Base-by-base conservation (phyloP, 2,329 filamentous ascomycete genomes). In the Sarocladiaceae sp. region DNA sequence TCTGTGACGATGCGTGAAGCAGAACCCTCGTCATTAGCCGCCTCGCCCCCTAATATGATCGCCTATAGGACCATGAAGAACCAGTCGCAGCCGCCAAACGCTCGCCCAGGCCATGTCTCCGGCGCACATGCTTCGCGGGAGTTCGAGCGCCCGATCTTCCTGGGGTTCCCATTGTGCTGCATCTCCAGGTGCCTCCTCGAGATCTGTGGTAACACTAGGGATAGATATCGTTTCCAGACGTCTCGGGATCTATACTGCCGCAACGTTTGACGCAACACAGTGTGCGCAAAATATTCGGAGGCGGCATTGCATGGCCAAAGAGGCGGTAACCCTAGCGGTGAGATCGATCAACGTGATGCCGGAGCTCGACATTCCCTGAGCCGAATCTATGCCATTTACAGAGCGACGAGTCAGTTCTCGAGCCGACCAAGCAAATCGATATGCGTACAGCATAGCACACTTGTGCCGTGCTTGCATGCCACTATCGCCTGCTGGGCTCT, bases 61-160 rank as follows among this genome's bases (percentile, higher is more conserved):
- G 9, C 6, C 7, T 11, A 7, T 12, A 39, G 11, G 34, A 21
- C 13, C 19, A 24, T 21, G 34, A 7, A 23, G 34, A 39, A 21
- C 34, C 34, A 39, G 34, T 39, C 34, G 34, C 34, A n/a, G 16
- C n/a, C n/a, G 19, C 12, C 34, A 24, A 4, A 10, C 19, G 19
- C 15, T 11, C 3, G 16, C 19, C 34, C n/a, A 12, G 26, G 34
- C 34, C 34, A 24, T n/a, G 19, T 19, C 34, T 39, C 26, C 12
- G 34, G 34, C 34, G 3, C 15, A 15, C 12, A 39, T 39, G 12
- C 9, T n/a, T 39, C 34, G 20, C 34, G 34, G 34, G 34, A 39
- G 34, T 24, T 21, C 26, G 34, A 39, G 34, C 34, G 18, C 34
- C 34, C 34, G 34, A 39, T 39, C 34, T 39, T 19, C 12, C 34